These are phyloP conservation scores for Cardiospermum halicacabum DNA, from an alignment of 345 rosid species.

Conservation along the genomic window DNA sequence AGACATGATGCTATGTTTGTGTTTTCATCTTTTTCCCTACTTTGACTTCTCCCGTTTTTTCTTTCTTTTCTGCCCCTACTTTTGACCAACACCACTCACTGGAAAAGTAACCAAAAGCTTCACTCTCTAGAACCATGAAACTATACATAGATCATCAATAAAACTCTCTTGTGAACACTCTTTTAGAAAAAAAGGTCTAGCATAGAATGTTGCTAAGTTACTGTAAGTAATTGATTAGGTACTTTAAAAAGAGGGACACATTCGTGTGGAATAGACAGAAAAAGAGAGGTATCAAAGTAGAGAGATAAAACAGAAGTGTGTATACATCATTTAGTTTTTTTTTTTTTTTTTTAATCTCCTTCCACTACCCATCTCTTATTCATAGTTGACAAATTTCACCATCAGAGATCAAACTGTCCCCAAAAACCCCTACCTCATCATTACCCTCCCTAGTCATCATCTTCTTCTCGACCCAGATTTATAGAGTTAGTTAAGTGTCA, in stretches of 20 bases:
- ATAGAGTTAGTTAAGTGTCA: no score
- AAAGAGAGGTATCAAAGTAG: not conserved
- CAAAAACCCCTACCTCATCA: constrained; percentile 21
- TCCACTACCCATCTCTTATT: constrained; percentile 22
- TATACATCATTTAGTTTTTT: constrained; percentile 9
- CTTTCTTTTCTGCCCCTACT: constrained; percentile 17
- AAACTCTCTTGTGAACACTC: no score
- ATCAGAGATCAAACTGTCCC: constrained; percentile 22
- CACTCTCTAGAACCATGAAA: not conserved
- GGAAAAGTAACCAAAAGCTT: not conserved
- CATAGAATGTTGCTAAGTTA: no score
- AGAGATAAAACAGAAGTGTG: constrained; percentile 6
- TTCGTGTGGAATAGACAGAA: constrained; percentile 5
- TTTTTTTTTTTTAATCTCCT: constrained; percentile 20
- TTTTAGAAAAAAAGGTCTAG: no score
- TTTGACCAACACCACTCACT: constrained; percentile 19
- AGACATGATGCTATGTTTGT: constrained; percentile 38
- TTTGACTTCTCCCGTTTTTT: constrained; percentile 23
- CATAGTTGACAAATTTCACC: constrained; percentile 31
- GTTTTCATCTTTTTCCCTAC: not conserved
- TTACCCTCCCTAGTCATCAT: constrained; percentile 22
- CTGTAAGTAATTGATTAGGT: not conserved
- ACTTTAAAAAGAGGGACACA: not conserved
- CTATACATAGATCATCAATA: no score
- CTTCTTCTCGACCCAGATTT: not conserved